Evolutionary conservation across 2,329 filamentous ascomycete species (phyloP).

Genomic region (Aphanocladium album): DNA sequence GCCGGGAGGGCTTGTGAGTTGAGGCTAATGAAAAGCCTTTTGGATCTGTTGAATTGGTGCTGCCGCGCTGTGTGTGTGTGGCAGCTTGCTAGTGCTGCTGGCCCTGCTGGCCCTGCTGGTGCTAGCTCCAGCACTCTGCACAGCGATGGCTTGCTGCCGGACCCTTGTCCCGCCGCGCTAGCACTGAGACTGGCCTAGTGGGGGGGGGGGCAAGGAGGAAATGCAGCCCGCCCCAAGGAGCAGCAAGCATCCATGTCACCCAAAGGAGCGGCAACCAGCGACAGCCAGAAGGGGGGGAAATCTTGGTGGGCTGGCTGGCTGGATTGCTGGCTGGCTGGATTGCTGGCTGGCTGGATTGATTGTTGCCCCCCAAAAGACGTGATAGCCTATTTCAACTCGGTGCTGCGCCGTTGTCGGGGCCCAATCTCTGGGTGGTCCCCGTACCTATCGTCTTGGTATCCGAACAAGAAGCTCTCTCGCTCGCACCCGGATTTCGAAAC

Average conservation of each 20-base stretch:
- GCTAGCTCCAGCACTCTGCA: background rate
- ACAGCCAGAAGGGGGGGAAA: background rate
- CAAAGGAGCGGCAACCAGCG: background rate
- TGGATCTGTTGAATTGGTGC: slow-evolving; percentile 12
- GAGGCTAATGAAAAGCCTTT: slow-evolving; percentile 8
- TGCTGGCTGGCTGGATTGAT: background rate
- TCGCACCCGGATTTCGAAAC: slow-evolving; percentile 4
- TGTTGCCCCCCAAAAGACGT: background rate
- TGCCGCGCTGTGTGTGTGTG: slow-evolving; percentile 1
- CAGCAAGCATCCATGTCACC: too few species aligned
- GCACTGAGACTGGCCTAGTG: background rate
- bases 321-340: background rate
- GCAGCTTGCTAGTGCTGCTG: background rate
- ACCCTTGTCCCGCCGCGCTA: background rate
- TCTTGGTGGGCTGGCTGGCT: background rate
- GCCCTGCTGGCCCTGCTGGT: background rate
- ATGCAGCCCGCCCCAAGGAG: background rate
- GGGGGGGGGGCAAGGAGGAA: background rate
- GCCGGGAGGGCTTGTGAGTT: background rate
- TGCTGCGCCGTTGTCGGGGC: slow-evolving; percentile 1
- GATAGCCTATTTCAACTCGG: background rate
- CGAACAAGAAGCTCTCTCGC: background rate
- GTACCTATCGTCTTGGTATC: background rate
- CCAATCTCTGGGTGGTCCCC: background rate
- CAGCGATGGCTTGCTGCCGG: slow-evolving; percentile 1